Evolutionary conservation across 805 yeast genomes (phyloP).

Genomic region (Saturnispora halmiae): DNA sequence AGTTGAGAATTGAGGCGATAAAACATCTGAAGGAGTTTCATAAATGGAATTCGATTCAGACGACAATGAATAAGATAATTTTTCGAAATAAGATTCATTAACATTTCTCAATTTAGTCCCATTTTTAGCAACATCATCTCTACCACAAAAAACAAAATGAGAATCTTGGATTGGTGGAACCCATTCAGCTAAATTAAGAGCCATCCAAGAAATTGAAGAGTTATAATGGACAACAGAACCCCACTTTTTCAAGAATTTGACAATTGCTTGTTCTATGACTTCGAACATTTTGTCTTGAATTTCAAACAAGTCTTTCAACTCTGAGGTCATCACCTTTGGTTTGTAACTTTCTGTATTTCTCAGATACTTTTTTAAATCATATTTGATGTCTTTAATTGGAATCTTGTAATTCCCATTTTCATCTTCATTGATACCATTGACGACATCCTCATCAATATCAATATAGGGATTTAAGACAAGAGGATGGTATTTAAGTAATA

Average conservation of each 20-base stretch:
- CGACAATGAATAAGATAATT: constrained; percentile 13
- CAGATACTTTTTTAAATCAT: constrained; percentile 55
- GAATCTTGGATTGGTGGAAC: constrained; percentile 54
- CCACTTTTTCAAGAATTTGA: constrained; percentile 67
- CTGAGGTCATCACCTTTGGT: constrained; percentile 24
- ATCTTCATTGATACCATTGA: constrained; percentile 26
- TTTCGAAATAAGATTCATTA: constrained; percentile 27
- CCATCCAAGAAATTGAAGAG: constrained; percentile 79
- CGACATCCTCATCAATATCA: constrained; percentile 45
- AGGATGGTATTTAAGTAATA: constrained; percentile 73
- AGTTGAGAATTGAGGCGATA: constrained; percentile 22
- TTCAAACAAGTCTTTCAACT: constrained; percentile 29
- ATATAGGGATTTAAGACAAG: constrained; percentile 70
- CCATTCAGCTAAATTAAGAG: constrained; percentile 85
- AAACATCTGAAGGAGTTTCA: constrained; percentile 19
- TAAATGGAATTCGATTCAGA: constrained; percentile 17
- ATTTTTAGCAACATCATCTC: constrained; percentile 35
- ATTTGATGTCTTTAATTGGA: constrained; percentile 33
- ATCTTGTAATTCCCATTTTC: constrained; percentile 22
- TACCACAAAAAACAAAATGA: constrained; percentile 46
- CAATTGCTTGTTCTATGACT: constrained; percentile 49
- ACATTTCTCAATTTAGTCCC: constrained; percentile 30
- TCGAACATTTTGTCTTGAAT: constrained; percentile 47
- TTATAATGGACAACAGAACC: constrained; percentile 69
- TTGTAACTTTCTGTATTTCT: constrained; percentile 33